Evolutionary conservation across 257 asterid genomes (phyloP).

Genomic region (Thymus quinquecostatus): DNA sequence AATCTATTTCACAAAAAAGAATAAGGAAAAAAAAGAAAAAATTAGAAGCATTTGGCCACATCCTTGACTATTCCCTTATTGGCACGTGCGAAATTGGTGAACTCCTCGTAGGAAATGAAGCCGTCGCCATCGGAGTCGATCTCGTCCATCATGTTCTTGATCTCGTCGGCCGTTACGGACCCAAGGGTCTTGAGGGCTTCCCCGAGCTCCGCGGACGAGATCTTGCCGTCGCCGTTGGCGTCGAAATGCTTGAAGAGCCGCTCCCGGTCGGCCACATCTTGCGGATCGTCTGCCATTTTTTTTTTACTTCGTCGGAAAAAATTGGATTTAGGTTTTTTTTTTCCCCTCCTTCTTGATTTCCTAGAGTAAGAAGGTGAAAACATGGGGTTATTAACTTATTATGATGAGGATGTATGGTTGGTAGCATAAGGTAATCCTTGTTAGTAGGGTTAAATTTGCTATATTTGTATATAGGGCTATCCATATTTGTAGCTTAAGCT

Average conservation of each 20-base stretch:
- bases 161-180: conserved; percentile 37
- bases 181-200: conserved; percentile 49
- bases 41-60: conserved; percentile 54
- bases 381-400: conserved; percentile 35
- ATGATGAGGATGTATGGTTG: conserved; percentile 30
- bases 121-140: conserved; percentile 53
- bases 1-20: not conserved
- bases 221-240: conserved; percentile 51
- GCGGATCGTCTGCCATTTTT: conserved; percentile 48
- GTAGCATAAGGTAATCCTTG: conserved; percentile 44
- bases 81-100: conserved; percentile 36
- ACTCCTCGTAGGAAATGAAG: conserved; percentile 47
- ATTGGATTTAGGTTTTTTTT: not conserved
- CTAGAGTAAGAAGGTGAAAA: not conserved
- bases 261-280: conserved; percentile 43
- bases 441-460: conserved; percentile 27
- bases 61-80: conserved; percentile 46
- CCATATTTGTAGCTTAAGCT: conserved; percentile 24
- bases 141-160: conserved; percentile 49
- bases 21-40: not conserved
- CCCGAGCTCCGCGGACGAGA: conserved; percentile 49
- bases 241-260: conserved; percentile 51
- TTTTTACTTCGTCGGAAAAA: not conserved
- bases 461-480: conserved; percentile 13
- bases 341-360: no score